These are phyloP conservation scores for Lomentospora prolificans DNA, from an alignment of 2,329 filamentous ascomycete genomes.

Conservation along the genomic window DNA sequence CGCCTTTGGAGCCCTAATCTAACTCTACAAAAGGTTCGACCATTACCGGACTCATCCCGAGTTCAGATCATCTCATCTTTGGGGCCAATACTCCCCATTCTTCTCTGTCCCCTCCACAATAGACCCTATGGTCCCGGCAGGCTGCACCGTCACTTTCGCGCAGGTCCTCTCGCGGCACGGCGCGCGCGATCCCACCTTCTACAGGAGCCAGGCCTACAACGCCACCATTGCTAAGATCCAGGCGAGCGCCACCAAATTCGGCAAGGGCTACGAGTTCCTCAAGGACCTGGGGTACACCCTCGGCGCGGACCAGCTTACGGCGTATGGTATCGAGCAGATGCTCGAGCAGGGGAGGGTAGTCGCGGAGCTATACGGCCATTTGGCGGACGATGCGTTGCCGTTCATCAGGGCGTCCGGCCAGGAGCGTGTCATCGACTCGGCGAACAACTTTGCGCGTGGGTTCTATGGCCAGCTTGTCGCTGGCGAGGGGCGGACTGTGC, in stretches of 20 bases:
- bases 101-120: conserved; percentile 65
- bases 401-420: conserved; percentile 66
- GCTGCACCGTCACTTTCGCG: conserved; percentile 70
- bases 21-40: background rate
- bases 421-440: conserved; percentile 63
- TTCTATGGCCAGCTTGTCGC: conserved; percentile 44
- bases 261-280: conserved; percentile 58
- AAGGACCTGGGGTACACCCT: conserved; percentile 61
- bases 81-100: conserved; percentile 85
- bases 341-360: conserved; percentile 67
- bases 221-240: conserved; percentile 58
- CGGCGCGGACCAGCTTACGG: conserved; percentile 58
- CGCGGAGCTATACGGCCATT: conserved; percentile 57
- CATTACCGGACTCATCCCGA: background rate
- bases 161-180: conserved; percentile 79
- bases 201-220: conserved; percentile 56
- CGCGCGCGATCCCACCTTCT: conserved; percentile 65
- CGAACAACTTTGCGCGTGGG: conserved; percentile 64
- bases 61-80: conserved; percentile 42
- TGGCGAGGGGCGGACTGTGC: conserved; percentile 20
- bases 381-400: conserved; percentile 32
- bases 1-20: background rate
- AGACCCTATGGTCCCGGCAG: conserved; percentile 46
- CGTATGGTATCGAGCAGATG: conserved; percentile 58
- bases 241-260: conserved; percentile 42